phyloP scores from a whole-genome alignment of 1,284 basidiomycete genomes.

The Apiotrichum porosum region DNA sequence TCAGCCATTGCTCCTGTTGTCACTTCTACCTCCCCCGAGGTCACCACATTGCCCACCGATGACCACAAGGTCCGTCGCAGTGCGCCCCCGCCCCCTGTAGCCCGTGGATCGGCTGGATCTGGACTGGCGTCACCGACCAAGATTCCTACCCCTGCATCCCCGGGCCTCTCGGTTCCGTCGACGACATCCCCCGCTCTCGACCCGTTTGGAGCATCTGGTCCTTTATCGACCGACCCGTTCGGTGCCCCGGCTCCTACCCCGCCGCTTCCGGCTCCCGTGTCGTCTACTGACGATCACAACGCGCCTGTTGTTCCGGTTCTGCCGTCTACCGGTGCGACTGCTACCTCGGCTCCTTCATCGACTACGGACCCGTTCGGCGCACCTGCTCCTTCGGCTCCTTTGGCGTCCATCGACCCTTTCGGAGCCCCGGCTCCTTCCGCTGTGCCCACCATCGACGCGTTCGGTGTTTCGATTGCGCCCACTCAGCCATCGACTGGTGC shows the following conservation, averaged over 20 bases:
- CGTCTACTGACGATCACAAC: neutral
- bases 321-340: conserved; percentile 3
- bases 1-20: conserved; percentile 1
- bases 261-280: conserved; percentile 1
- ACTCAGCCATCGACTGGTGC: neutral
- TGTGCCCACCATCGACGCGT: neutral
- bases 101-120: neutral
- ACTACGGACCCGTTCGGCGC: neutral
- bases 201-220: conserved; percentile 3
- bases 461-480: neutral
- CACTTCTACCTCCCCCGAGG: neutral
- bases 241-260: conserved; percentile 12
- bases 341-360: neutral
- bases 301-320: no score
- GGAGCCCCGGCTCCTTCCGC: neutral
- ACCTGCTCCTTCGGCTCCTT: neutral
- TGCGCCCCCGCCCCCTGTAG: conserved; percentile 38
- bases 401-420: no score
- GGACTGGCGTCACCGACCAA: neutral
- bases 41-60: conserved; percentile 3
- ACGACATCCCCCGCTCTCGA: neutral
- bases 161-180: no score
- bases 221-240: conserved; percentile 10
- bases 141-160: neutral
- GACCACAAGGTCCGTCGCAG: conserved; percentile 30